phyloP scores from a whole-genome alignment of 2,329 filamentous ascomycete genomes.

The Xylariaceae sp. region DNA sequence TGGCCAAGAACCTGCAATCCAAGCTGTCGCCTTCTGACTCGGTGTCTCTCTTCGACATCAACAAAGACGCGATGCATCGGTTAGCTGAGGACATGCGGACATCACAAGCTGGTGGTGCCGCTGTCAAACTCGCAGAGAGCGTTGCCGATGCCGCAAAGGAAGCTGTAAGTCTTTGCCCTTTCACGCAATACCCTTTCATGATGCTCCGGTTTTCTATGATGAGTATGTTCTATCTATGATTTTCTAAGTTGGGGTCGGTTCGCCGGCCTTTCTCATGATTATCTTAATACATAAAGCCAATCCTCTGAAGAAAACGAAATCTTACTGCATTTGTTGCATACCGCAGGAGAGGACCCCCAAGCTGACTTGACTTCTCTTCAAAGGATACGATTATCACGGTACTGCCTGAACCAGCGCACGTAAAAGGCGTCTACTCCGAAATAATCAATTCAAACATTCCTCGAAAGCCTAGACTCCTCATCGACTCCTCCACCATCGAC shows the following conservation, averaged over 20 bases:
- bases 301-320: conserved; percentile 54
- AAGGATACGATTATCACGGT: conserved; percentile 85
- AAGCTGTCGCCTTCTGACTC: conserved; percentile 49
- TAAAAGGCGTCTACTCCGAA: conserved; percentile 72
- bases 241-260: conserved; percentile 68
- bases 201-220: conserved; percentile 31
- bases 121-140: conserved; percentile 40
- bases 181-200: conserved; percentile 1
- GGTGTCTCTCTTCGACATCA: conserved; percentile 53
- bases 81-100: conserved; percentile 45
- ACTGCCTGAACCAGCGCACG: conserved; percentile 82
- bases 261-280: conserved; percentile 57
- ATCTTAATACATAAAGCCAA: conserved; percentile 59
- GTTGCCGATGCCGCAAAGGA: conserved; percentile 46
- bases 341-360: neutral
- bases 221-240: conserved; percentile 53
- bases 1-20: conserved; percentile 57
- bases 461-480: conserved; percentile 67
- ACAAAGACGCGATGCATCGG: conserved; percentile 42
- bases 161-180: conserved; percentile 40
- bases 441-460: conserved; percentile 58
- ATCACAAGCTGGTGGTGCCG: conserved; percentile 41
- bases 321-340: conserved; percentile 6
- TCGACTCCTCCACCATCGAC: conserved; percentile 96
- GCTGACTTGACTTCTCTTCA: conserved; percentile 22